phyloP scores from a whole-genome alignment of 768 basidiomycete species.

The Steccherinum ochraceum region DNA sequence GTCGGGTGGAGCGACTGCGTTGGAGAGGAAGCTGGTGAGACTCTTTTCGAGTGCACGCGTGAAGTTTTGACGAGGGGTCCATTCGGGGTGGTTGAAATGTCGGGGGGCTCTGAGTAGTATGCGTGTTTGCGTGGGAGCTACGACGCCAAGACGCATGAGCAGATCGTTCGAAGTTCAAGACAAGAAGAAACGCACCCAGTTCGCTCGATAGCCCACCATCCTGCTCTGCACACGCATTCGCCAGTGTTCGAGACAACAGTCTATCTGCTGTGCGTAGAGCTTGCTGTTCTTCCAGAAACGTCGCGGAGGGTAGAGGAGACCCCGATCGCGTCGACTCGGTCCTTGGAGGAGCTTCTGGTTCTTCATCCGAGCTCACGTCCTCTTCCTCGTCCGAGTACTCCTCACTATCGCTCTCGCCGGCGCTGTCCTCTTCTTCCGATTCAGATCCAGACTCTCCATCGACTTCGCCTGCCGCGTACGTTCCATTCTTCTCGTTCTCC shows the following conservation, averaged over 20 bases:
- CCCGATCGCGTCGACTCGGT: constrained; percentile 4
- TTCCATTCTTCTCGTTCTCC: neutral
- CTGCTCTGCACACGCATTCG: constrained; percentile 37
- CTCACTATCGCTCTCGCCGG: constrained; percentile 9
- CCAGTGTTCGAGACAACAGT: constrained; percentile 38
- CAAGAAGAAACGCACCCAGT: constrained; percentile 25
- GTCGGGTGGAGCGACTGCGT: constrained; percentile 7
- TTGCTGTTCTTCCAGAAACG: constrained; percentile 24
- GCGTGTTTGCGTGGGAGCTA: constrained; percentile 43
- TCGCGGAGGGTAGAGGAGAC: constrained; percentile 7
- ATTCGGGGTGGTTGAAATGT: constrained; percentile 39
- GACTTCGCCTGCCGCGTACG: constrained; percentile 1
- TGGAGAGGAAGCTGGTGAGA: constrained; percentile 29
- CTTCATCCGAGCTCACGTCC: constrained; percentile 10
- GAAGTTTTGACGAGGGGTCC: constrained; percentile 41
- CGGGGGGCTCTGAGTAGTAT: constrained; percentile 41
- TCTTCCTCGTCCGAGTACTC: constrained; percentile 10
- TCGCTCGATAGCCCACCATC: constrained; percentile 37
- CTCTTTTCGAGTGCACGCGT: constrained; percentile 29
- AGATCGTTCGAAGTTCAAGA: neutral
- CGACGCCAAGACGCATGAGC: neutral
- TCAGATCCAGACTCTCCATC: constrained; percentile 5
- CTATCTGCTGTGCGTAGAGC: constrained; percentile 20
- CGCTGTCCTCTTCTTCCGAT: constrained; percentile 11
- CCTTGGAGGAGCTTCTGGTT: constrained; percentile 18